These are phyloP conservation scores for Purpureocillium takamizusanense DNA, from an alignment of 2,329 filamentous ascomycete genomes.

Conservation along the genomic window DNA sequence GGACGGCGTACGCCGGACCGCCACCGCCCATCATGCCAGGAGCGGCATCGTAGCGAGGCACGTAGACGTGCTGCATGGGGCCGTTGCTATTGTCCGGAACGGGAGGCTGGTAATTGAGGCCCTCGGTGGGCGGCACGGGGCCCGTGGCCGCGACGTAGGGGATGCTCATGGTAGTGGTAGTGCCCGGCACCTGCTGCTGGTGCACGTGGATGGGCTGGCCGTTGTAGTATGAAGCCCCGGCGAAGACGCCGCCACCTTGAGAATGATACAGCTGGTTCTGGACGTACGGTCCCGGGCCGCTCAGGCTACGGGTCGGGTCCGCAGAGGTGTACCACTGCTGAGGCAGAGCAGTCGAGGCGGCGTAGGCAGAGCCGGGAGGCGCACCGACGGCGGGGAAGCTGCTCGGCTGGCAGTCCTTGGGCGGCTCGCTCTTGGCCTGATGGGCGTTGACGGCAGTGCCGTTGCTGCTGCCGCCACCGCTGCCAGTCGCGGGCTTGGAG, in stretches of 20 bases:
- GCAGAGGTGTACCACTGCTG: constrained; percentile 24
- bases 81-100: constrained; percentile 49
- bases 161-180: no score
- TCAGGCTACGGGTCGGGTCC: constrained; percentile 21
- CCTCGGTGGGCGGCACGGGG: constrained; percentile 28
- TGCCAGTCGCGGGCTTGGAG: neutral
- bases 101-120: constrained; percentile 48
- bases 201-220: neutral
- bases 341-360: constrained; percentile 5
- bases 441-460: constrained; percentile 8
- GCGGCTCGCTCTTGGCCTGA: constrained; percentile 1
- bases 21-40: neutral
- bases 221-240: constrained; percentile 1
- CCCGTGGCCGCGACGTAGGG: constrained; percentile 20
- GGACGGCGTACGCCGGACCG: constrained; percentile 5
- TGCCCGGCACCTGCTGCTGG: neutral
- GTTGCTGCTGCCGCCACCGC: constrained; percentile 3
- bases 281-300: neutral
- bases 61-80: constrained; percentile 44
- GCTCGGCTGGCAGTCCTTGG: constrained; percentile 10
- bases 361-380: constrained; percentile 11
- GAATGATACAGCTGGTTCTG: constrained; percentile 1
- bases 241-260: constrained; percentile 7
- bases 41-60: constrained; percentile 41
- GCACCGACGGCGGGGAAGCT: constrained; percentile 18